These are phyloP conservation scores for Taxawa tesnikishii DNA, from an alignment of 2,329 filamentous ascomycete genomes.

Conservation along the genomic window DNA sequence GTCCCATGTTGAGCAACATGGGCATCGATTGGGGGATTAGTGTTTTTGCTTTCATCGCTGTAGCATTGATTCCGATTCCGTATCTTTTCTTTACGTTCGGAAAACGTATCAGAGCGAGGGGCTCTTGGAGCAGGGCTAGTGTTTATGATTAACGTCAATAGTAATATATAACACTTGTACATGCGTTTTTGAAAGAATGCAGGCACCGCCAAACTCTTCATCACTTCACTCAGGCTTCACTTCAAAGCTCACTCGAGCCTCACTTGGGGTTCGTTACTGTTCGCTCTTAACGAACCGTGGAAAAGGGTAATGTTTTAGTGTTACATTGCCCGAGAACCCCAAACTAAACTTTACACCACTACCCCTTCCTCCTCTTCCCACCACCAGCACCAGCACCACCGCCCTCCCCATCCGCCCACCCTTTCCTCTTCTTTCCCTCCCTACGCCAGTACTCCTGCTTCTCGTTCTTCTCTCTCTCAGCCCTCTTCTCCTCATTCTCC, in stretches of 20 bases:
- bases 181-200: no score
- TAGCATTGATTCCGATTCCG: conserved; percentile 16
- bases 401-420: conserved; percentile 38
- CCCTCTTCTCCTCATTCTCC: conserved; percentile 73
- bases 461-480: conserved; percentile 78
- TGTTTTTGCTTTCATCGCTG: conserved; percentile 20
- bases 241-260: no score
- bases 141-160: no score
- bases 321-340: no score
- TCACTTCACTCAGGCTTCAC: no score
- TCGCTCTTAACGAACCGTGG: no score
- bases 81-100: conserved; percentile 30
- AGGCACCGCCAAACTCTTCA: no score
- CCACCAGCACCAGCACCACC: conserved; percentile 20
- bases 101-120: conserved; percentile 29
- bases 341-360: no score
- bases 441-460: conserved; percentile 84
- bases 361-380: conserved; percentile 17
- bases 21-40: conserved; percentile 21
- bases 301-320: no score
- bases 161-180: no score
- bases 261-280: no score
- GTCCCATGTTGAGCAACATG: conserved; percentile 20
- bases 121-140: conserved; percentile 10
- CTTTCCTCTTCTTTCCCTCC: conserved; percentile 71